Conservation (phyloP, 1,284 basidiomycete genomes). For the Ustanciosporium gigantosporum region DNA sequence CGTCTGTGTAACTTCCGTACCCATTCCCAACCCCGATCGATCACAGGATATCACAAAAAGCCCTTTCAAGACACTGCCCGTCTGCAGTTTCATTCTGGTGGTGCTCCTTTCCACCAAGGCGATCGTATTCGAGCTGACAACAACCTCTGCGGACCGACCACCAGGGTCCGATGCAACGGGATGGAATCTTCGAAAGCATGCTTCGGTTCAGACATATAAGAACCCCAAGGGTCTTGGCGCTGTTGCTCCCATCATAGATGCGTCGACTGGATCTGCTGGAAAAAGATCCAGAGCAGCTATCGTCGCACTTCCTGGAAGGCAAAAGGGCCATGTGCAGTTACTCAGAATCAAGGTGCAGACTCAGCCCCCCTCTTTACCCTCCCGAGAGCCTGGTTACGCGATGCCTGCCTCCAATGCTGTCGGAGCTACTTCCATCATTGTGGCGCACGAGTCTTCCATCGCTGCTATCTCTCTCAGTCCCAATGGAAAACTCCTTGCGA, state of each 20-base stretch:
- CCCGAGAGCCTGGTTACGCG: not conserved
- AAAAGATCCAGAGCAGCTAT: conserved; percentile 2
- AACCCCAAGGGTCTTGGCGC: conserved; percentile 31
- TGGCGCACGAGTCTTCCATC: conserved; percentile 44
- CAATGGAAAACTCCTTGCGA: conserved; percentile 32
- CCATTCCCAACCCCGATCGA: no score
- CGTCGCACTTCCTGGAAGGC: conserved; percentile 45
- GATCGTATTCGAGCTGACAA: conserved; percentile 35
- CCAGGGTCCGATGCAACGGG: not conserved
- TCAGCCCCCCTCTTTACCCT: not conserved
- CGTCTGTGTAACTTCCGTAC: conserved; percentile 32
- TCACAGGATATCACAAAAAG: conserved; percentile 3
- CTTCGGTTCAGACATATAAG: conserved; percentile 30
- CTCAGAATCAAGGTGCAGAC: conserved; percentile 9
- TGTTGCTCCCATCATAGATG: conserved; percentile 7
- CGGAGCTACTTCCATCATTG: conserved; percentile 49
- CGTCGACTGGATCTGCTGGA: not conserved
- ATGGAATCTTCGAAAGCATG: conserved; percentile 36
- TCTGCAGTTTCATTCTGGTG: conserved; percentile 20
- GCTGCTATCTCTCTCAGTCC: conserved; percentile 38
- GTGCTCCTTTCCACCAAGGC: conserved; percentile 43
- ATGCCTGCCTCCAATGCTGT: not conserved
- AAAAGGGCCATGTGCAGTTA: conserved; percentile 52
- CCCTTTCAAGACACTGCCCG: no score
- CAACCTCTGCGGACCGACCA: not conserved